Evolutionary conservation across 148 eudicot species (phyloP).

Genomic region (Spergularia bocconei): DNA sequence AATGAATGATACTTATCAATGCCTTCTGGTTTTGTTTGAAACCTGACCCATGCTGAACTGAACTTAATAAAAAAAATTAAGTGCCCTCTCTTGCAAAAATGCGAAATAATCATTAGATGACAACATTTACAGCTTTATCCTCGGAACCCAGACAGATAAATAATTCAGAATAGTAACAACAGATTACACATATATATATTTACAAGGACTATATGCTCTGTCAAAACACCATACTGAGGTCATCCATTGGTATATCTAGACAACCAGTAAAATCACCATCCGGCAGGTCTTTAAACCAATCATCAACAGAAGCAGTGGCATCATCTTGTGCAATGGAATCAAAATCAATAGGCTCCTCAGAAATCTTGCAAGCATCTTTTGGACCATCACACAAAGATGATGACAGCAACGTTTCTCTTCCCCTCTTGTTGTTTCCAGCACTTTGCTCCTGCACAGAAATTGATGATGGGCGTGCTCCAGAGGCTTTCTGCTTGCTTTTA

Average conservation of each 20-base stretch:
- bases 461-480: background rate
- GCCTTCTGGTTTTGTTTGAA: background rate
- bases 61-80: background rate
- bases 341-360: conserved; percentile 40
- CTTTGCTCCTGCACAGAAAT: conserved; percentile 22
- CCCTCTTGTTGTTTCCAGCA: conserved; percentile 18
- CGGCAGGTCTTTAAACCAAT: conserved; percentile 47
- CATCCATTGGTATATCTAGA: conserved; percentile 57
- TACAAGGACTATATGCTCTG: background rate
- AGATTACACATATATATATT: conserved; percentile 1
- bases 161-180: conserved; percentile 16
- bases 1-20: too few relatives aligned
- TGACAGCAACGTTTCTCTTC: conserved; percentile 8
- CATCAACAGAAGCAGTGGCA: conserved; percentile 31
- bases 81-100: background rate
- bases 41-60: background rate
- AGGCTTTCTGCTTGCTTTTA: conserved; percentile 27
- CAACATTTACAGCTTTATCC: conserved; percentile 22
- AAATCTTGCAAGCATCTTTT: conserved; percentile 24
- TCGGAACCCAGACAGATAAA: conserved; percentile 16
- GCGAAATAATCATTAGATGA: conserved; percentile 13
- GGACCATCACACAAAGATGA: conserved; percentile 22
- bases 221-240: conserved; percentile 37
- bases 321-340: conserved; percentile 41
- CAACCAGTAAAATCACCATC: conserved; percentile 48